phyloP scores from a whole-genome alignment of 1,284 basidiomycete genomes.

The Leccinum discolor region DNA sequence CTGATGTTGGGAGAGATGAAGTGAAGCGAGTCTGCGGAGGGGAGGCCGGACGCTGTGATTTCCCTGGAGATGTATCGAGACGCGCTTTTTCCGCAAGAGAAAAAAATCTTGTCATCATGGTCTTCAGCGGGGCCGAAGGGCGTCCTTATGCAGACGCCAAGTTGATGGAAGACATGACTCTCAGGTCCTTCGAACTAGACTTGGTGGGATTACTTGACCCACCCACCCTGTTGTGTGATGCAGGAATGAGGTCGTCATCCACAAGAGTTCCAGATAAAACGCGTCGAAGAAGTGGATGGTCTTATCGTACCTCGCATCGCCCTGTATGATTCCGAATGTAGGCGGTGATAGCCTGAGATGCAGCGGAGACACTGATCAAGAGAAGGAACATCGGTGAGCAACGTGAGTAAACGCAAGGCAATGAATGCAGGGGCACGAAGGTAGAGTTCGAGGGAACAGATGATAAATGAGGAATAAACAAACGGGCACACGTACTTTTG shows the following conservation, averaged over 20 bases:
- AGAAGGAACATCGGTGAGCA: conserved; percentile 9
- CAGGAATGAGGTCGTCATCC: conserved; percentile 56
- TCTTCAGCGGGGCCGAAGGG: no score
- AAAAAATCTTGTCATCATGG: no score
- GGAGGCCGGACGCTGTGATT: no score
- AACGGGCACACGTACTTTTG: conserved; percentile 59
- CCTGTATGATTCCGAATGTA: conserved; percentile 72
- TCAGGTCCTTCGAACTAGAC: no score
- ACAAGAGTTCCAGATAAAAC: conserved; percentile 65
- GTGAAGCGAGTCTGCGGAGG: no score
- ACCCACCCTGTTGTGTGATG: conserved; percentile 66
- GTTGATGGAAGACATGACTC: no score
- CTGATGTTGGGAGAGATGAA: no score
- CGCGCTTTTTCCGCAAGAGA: no score
- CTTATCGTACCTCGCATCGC: conserved; percentile 68
- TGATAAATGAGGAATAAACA: conserved; percentile 10
- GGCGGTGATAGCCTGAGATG: conserved; percentile 78
- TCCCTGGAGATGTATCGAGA: no score
- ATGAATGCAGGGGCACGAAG: conserved; percentile 8
- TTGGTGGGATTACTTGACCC: no score
- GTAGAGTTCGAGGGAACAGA: conserved; percentile 1
- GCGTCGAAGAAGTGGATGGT: conserved; percentile 72
- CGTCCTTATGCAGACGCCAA: no score
- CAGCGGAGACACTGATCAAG: conserved; percentile 61
- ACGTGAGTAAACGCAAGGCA: conserved; percentile 15